Conservation (phyloP, 1,284 basidiomycete species). For the Cutaneotrichosporon mucoides region DNA sequence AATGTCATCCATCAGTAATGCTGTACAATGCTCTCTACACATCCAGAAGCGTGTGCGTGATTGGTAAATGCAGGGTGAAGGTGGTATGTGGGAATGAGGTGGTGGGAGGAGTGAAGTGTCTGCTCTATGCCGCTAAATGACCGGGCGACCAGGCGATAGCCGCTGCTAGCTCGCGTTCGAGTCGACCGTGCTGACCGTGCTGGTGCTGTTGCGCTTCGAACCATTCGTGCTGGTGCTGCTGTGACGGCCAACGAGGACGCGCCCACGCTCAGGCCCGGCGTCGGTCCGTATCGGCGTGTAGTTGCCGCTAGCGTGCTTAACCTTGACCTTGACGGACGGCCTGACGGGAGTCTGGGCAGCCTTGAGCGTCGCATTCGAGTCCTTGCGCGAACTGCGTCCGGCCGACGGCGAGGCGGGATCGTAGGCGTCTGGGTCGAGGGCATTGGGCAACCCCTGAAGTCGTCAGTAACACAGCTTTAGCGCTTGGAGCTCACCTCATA, state of each 20-base stretch:
- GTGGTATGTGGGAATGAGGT: no score
- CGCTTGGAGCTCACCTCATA: conserved; percentile 21
- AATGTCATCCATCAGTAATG: neutral
- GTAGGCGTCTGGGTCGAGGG: conserved; percentile 27
- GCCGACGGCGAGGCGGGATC: no score
- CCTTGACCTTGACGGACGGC: neutral
- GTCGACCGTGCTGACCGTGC: neutral
- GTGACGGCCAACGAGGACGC: no score
- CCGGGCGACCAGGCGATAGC: no score
- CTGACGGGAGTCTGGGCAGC: neutral
- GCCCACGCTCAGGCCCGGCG: no score
- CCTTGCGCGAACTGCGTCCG: neutral
- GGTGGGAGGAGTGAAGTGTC: no score
- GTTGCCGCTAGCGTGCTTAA: neutral
- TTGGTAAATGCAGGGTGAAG: neutral
- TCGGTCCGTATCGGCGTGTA: neutral
- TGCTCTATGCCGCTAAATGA: no score
- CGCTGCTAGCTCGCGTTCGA: neutral
- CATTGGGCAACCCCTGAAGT: conserved; percentile 33
- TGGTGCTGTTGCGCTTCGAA: conserved; percentile 1
- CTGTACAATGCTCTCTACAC: neutral
- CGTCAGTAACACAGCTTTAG: neutral
- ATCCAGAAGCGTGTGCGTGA: neutral
- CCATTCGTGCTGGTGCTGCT: neutral
- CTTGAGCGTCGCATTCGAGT: neutral